Conservation (phyloP, 805 yeast genomes). For the Torulaspora maleeae region DNA sequence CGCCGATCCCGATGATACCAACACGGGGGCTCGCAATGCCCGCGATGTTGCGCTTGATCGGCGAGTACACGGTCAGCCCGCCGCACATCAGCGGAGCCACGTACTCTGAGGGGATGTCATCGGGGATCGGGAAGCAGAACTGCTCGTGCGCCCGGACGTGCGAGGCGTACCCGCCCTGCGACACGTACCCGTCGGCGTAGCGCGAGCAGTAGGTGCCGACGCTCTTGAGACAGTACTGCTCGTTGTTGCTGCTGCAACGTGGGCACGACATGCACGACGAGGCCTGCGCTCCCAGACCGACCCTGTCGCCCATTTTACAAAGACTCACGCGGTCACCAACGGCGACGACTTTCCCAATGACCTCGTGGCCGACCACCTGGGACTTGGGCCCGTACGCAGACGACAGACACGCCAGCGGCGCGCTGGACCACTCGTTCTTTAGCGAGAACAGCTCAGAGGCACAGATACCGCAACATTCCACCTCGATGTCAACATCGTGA, state of each 20-base stretch:
- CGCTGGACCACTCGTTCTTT: conserved; percentile 24
- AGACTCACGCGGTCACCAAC: conserved; percentile 54
- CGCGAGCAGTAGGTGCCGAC: conserved; percentile 45
- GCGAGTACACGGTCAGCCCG: conserved; percentile 52
- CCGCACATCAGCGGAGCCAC: conserved; percentile 57
- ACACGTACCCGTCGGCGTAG: conserved; percentile 32
- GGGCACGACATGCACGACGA: conserved; percentile 58
- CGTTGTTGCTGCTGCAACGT: conserved; percentile 52
- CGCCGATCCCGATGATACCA: conserved; percentile 45
- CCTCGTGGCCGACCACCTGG: conserved; percentile 64
- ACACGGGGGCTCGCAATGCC: conserved; percentile 38
- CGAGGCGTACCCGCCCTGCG: conserved; percentile 30
- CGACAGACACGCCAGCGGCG: conserved; percentile 12
- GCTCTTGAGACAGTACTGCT: conserved; percentile 49
- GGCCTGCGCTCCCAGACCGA: conserved; percentile 74
- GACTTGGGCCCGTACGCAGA: conserved; percentile 23
- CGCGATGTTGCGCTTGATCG: conserved; percentile 34
- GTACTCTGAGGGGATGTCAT: conserved; percentile 37
- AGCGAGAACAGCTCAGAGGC: conserved; percentile 47
- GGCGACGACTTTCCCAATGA: conserved; percentile 53
- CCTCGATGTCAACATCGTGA: conserved; percentile 51
- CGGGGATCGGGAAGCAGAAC: conserved; percentile 48
- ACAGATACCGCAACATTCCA: conserved; percentile 62
- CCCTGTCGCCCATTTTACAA: conserved; percentile 64
- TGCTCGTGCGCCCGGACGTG: conserved; percentile 23